Evolutionary conservation across 306 rosid genomes (phyloP).

Genomic region (Canavalia gladiata): DNA sequence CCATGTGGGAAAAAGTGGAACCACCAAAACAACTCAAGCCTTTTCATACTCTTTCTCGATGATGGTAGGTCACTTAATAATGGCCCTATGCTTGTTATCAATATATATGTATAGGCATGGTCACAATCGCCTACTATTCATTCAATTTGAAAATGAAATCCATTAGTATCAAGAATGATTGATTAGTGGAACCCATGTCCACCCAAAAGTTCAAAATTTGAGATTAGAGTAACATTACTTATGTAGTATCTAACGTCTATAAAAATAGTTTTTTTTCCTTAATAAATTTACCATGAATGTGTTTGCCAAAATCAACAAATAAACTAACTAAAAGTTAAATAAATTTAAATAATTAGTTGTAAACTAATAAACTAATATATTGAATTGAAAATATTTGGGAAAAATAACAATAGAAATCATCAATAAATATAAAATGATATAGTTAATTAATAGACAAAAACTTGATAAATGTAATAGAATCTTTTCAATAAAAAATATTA

Average conservation of each 20-base stretch:
- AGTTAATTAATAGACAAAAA: no score
- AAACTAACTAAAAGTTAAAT: no score
- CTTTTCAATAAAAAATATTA: no score
- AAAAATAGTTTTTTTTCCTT: no score
- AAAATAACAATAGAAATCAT: no score
- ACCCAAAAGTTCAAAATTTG: conserved; percentile 10
- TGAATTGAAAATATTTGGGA: no score
- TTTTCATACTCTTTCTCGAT: not conserved
- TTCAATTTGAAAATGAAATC: conserved; percentile 19
- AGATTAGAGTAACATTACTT: not conserved
- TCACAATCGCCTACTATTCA: conserved; percentile 35
- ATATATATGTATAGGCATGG: conserved; percentile 38
- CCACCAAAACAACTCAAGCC: conserved; percentile 42
- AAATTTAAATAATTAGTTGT: no score
- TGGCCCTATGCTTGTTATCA: conserved; percentile 44
- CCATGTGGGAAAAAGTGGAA: conserved; percentile 57
- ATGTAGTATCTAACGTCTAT: not conserved
- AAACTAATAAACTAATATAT: no score
- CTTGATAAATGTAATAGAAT: no score
- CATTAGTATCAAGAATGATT: conserved; percentile 33
- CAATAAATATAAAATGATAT: no score
- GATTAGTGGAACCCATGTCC: conserved; percentile 44
- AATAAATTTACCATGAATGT: no score
- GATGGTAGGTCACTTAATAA: conserved; percentile 45
- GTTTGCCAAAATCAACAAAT: no score